Evolutionary conservation across 2,329 filamentous ascomycete genomes (phyloP).

Genomic region (Penicillium sp.): DNA sequence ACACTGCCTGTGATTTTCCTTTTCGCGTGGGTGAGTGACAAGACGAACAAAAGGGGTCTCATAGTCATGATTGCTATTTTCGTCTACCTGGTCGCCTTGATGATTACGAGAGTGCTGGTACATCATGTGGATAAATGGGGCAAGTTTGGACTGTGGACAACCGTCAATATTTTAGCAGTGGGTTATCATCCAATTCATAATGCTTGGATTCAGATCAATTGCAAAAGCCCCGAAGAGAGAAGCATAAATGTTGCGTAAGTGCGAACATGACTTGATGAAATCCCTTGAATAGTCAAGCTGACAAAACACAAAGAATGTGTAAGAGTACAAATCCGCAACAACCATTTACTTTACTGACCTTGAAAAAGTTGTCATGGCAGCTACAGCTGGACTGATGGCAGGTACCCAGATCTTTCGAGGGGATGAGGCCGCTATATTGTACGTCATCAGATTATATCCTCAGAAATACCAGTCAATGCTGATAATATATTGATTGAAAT

Average conservation of each 20-base stretch:
- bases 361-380: constrained; percentile 47
- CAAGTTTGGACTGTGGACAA: constrained; percentile 53
- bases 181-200: constrained; percentile 57
- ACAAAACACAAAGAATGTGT: constrained; percentile 32
- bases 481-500: not conserved
- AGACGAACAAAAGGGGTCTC: constrained; percentile 45
- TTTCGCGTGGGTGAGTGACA: constrained; percentile 52
- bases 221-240: constrained; percentile 46
- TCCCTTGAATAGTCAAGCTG: not conserved
- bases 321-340: not conserved
- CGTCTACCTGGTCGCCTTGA: constrained; percentile 48
- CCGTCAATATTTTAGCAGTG: constrained; percentile 52
- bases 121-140: constrained; percentile 50
- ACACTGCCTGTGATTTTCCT: constrained; percentile 50
- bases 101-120: constrained; percentile 45
- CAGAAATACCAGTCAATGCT: not conserved
- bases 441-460: not conserved
- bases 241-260: constrained; percentile 52
- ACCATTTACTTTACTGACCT: constrained; percentile 1
- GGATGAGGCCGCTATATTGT: constrained; percentile 44
- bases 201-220: constrained; percentile 55
- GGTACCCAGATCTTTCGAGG: constrained; percentile 52
- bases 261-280: not conserved
- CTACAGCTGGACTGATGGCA: constrained; percentile 52
- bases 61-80: constrained; percentile 48